Evolutionary conservation across 2,329 filamentous ascomycete species (phyloP), one percentile per base, ranked within the genome.

Genomic region (Stagonosporopsis vannaccii): DNA sequence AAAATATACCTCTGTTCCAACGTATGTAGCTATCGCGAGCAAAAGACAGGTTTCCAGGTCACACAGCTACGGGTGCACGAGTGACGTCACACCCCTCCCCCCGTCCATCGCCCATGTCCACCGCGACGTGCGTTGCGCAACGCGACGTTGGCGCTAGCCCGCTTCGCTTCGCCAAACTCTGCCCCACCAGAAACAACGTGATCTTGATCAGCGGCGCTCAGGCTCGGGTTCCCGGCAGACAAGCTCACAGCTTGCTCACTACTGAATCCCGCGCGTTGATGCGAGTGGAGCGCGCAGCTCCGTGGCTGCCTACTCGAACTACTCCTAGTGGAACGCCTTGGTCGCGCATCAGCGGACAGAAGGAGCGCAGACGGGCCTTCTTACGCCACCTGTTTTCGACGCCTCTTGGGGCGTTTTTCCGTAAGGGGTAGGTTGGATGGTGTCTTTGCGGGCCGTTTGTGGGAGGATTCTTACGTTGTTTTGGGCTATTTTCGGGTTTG

Each of bases 321-420:
- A n/a, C n/a, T n/a, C n/a, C n/a, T n/a, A n/a, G n/a, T 35, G 15
- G 15, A 17, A 15, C 32, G 32, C 32, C 15, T n/a, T 8, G 32
- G 13, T 35, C 15, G 32, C 32, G 2, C n/a, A 7, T 20, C 17
- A n/a, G 15, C 35, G n/a, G 35, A 7, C 9, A 3, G 15, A 36
- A 17, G 33, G 33, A 20, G 33, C 28, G 40, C n/a, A 56, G 46
- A 56, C 52, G 53, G 53, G 41, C 53, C 53, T 56, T 56, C 36
- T 56, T 33, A 35, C 53, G 53, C 53, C 53, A 56, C 53, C 53
- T 11, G 45, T 45, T 26, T 39, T 46, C 35, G 32, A 56, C 20
- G 36, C 22, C 9, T 19, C 13, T 39, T 28, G 6, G 15, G 8
- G 2, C 2, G 19, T 25, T 25, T 51, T 56, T 32, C 53, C 28